phyloP scores from a whole-genome alignment of 805 yeast genomes.

The Maudiozyma bulderi region DNA sequence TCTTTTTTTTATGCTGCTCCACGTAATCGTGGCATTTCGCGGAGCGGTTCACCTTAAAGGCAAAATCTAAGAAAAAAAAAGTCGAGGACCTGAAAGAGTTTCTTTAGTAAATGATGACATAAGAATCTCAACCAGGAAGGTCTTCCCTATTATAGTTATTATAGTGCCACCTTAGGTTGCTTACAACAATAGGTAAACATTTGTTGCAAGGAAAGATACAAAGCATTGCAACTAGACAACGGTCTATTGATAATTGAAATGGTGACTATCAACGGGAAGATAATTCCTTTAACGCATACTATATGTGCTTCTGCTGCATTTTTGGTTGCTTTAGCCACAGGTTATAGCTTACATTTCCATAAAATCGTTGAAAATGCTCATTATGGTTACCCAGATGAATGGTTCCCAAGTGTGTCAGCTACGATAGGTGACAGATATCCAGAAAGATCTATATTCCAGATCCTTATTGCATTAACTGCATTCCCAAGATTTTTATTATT shows the following conservation, averaged over 20 bases:
- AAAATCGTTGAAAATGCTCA: slow-evolving; percentile 83
- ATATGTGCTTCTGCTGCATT: slow-evolving; percentile 67
- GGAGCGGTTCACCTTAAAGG: no score
- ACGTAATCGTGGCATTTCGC: no score
- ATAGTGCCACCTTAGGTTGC: no score
- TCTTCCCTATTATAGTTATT: no score
- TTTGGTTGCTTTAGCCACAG: slow-evolving; percentile 61
- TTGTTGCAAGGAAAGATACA: no score
- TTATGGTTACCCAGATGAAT: slow-evolving; percentile 91
- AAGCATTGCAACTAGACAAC: neutral
- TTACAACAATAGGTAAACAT: no score
- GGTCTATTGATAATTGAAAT: slow-evolving; percentile 7
- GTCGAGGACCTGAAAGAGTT: no score
- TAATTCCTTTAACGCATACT: slow-evolving; percentile 65
- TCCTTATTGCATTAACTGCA: slow-evolving; percentile 83
- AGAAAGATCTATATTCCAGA: slow-evolving; percentile 85
- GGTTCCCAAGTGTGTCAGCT: slow-evolving; percentile 97
- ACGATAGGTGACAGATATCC: slow-evolving; percentile 96
- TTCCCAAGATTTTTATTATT: slow-evolving; percentile 79
- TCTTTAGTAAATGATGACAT: no score
- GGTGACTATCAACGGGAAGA: slow-evolving; percentile 48
- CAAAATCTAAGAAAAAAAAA: no score
- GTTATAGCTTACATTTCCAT: slow-evolving; percentile 67
- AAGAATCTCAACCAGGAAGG: no score
- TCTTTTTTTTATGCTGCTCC: no score